phyloP scores from a whole-genome alignment of 2,329 filamentous ascomycete species.

The Aspergillus sp. region DNA sequence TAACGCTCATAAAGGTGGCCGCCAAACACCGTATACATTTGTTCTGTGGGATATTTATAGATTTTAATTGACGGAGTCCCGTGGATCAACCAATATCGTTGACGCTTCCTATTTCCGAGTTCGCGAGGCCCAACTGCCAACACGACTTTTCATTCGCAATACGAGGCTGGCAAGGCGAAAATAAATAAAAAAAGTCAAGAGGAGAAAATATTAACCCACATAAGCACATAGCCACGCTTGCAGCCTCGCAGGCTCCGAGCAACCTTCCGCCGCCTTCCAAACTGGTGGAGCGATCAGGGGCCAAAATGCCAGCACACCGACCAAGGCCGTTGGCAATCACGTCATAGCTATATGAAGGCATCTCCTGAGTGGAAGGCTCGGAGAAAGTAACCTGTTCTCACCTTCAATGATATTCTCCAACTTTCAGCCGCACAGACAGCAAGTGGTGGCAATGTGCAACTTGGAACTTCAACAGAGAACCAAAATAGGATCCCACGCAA shows the following conservation, averaged over 20 bases:
- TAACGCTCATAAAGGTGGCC: neutral
- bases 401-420: neutral
- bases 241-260: neutral
- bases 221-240: neutral
- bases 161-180: neutral
- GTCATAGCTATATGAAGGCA: neutral
- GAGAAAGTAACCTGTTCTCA: neutral
- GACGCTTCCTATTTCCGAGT: neutral
- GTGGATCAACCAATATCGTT: neutral
- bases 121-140: neutral
- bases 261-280: neutral
- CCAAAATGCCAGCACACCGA: neutral
- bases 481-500: neutral
- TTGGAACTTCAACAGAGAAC: neutral
- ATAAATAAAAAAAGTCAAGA: neutral
- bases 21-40: neutral
- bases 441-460: neutral
- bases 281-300: conserved; percentile 5
- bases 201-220: neutral
- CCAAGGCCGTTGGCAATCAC: neutral
- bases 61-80: neutral
- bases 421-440: neutral
- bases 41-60: conserved; percentile 3
- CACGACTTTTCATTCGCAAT: conserved; percentile 2
- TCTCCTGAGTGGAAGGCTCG: neutral